Evolutionary conservation across 495 filamentous ascomycete genomes (phyloP), one percentile per base, ranked within the genome.

Genomic region (Neurospora intermedia): DNA sequence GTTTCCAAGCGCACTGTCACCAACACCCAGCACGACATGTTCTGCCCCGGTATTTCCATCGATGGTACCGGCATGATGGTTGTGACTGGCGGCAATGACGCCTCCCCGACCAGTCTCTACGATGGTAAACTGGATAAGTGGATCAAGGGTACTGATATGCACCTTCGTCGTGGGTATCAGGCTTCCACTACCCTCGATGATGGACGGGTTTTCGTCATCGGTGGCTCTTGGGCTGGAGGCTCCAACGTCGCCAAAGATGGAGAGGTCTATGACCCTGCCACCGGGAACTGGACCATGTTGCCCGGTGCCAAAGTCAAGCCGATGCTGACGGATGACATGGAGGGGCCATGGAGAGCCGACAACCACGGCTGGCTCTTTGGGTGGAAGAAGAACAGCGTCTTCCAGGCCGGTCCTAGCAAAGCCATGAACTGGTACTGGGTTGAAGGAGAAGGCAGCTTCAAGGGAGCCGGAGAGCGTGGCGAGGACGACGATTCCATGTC

Each of bases 301-400:
- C 75, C 78, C 5, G 81, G 81, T 9, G 78, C 80, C 59, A 76
- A 77, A 6, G 84, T 84, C 27, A 75, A 80, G 23, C 80, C 82
- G 2, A 88, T 90, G 83, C 72, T 86, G 38, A 90, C 88, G 2
- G 74, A 77, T 9, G 89, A 91, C 76, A 43, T 73, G 48, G 76
- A 75, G 75, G 82, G 83, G 7, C 76, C 81, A 6, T 89, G 82
- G 71, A 81, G 85, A 18, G 73, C 80, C 11, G 88, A 90, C 76
- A 89, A 88, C 73, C 88, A 90, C 74, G 85, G 75, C 62, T 89
- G 88, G 88, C 81, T 90, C n/a, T 90, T 89, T 76, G 87, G 77
- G 11, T 90, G 88, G 86, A 89, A 86, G 74, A 80, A 82, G 48
- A 82, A 79, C 11, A 83, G 75, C 38, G 84, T 89, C 23, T 88